These are phyloP conservation scores for Neurospora intermedia DNA, from an alignment of 495 filamentous ascomycete genomes.

Conservation along the genomic window DNA sequence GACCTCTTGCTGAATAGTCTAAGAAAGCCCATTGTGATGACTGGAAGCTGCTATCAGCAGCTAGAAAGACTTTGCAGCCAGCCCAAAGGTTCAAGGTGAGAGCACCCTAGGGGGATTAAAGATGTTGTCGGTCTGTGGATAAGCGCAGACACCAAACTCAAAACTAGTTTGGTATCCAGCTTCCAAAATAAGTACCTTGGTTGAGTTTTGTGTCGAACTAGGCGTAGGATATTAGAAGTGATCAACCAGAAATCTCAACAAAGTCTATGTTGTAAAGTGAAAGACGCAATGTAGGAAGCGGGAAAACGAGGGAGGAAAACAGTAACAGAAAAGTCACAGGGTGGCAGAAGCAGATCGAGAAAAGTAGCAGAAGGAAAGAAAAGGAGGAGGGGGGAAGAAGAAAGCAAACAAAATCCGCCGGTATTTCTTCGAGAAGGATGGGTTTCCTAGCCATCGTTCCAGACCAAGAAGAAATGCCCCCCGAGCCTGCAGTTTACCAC, in stretches of 20 bases:
- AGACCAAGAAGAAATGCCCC: background rate
- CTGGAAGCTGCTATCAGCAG: conserved; percentile 14
- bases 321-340: background rate
- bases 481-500: background rate
- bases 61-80: background rate
- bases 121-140: background rate
- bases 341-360: background rate
- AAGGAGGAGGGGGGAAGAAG: background rate
- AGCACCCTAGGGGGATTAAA: background rate
- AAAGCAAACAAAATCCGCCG: background rate
- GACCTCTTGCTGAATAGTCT: conserved; percentile 28
- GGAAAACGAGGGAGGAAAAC: background rate
- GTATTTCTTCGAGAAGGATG: background rate
- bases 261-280: background rate
- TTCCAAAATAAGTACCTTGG: background rate
- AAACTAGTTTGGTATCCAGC: background rate
- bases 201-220: background rate
- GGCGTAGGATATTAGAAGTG: background rate
- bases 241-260: background rate
- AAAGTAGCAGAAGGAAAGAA: background rate
- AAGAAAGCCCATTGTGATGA: conserved; percentile 31
- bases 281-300: background rate
- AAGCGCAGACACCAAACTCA: background rate
- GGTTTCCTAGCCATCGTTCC: background rate
- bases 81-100: background rate